Base-by-base conservation (phyloP, 2,329 filamentous ascomycete species). In the Colletotrichum melonis region DNA sequence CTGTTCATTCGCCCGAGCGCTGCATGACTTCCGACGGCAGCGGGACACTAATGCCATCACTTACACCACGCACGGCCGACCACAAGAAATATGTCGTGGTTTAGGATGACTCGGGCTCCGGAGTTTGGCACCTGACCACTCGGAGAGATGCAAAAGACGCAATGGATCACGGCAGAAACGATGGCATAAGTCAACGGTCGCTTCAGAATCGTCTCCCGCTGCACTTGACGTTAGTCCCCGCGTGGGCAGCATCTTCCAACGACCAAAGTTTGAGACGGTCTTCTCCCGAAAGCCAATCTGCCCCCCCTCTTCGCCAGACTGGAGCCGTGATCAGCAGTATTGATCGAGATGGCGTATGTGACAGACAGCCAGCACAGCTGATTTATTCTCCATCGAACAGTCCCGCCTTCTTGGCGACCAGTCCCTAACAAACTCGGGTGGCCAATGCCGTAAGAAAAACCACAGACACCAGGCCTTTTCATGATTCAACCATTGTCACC, bases 1-100 rank as follows among this genome's bases (percentile, higher is more conserved):
- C 64, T 64, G 32, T 56, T 63, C 28, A 54, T 8, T 24, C 26
- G 49, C n/a, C 60, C 55, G 35, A 70, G 70, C 70, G 32, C 67
- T 60, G 16, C 42, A 14, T 35, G 55, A 55, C 30, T 73, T 35
- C 59, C 60, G 32, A 60, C 54, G 16, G 59, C 54, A 64, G 32
- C 60, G 42, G 65, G 54, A 30, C 16, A 64, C 60, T 32, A 28
- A 28, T 32, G 35, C 65, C 38, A 70, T 60, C 28, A 56, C 32
- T 52, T 42, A 19, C 32, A 55, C 66, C 46, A 57, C n/a, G 22
- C 63, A 56, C n/a, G 38, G 24, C 26, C 46, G n/a, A 16, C 7
- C 35, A 35, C 57, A 52, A 57, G 38, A 52, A 12, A 19, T n/a
- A 28, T 35, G 28, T 26, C 14, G 19, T 55, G 49, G 16, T 12